These are phyloP conservation scores for Triticum urartu DNA, from an alignment of 176 grass and related monocot genomes.

Conservation along the genomic window DNA sequence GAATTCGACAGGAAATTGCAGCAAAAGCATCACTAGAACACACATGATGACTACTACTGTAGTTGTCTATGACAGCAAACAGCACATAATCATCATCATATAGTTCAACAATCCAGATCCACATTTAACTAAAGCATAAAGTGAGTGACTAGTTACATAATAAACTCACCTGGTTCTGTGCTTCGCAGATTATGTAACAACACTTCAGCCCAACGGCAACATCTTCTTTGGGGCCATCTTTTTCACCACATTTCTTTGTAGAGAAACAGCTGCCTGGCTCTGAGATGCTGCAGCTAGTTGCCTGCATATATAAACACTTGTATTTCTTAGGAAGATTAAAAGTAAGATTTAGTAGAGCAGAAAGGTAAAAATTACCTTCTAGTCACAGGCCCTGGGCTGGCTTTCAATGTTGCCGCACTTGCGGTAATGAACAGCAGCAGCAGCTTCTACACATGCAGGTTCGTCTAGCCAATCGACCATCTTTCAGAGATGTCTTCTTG, in stretches of 20 bases:
- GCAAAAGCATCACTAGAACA: not conserved
- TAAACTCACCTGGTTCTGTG: not conserved
- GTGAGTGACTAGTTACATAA: too few species aligned
- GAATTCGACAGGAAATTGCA: not conserved
- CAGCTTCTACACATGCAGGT: not conserved
- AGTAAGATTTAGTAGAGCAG: not conserved
- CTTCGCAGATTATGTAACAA: not conserved
- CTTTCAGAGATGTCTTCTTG: not conserved
- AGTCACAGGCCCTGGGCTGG: not conserved
- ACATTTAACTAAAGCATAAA: not conserved
- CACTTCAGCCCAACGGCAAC: not conserved
- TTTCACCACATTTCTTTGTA: not conserved
- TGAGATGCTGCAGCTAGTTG: too few species aligned
- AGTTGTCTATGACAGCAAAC: not conserved
- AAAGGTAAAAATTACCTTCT: not conserved
- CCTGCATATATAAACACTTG: too few species aligned
- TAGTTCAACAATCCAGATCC: not conserved
- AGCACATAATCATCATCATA: not conserved
- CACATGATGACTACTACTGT: not conserved
- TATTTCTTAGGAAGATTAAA: too few species aligned
- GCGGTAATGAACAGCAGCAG: not conserved
- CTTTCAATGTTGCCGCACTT: not conserved
- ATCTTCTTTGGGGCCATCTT: not conserved
- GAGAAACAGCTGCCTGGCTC: too few species aligned
- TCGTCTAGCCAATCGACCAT: not conserved